A percentile compares a stretch with the other conserved stretches of the same genome.
Conservation (phyloP, 441 rosid species). For the Biscutella laevigata region DNA sequence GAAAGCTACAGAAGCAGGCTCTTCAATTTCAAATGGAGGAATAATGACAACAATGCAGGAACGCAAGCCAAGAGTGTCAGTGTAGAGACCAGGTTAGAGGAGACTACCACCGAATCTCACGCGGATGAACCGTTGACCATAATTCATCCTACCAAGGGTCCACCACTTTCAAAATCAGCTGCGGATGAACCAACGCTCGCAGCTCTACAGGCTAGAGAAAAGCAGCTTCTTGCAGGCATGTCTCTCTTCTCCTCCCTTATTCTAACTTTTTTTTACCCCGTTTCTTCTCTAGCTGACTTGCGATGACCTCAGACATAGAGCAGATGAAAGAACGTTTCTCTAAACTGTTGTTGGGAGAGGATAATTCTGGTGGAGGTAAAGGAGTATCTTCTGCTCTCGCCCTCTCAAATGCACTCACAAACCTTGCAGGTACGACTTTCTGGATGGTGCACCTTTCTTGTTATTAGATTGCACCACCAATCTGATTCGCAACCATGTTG, state of each 20-base stretch:
- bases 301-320: constrained; percentile 43
- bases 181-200: constrained; percentile 30
- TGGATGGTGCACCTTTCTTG: not conserved
- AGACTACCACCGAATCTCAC: constrained; percentile 6
- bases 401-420: constrained; percentile 85
- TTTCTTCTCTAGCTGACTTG: not conserved
- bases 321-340: constrained; percentile 85
- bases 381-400: constrained; percentile 96
- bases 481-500: not conserved
- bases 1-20: constrained; percentile 47
- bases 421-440: constrained; percentile 59
- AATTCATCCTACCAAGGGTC: constrained; percentile 22
- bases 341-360: constrained; percentile 82
- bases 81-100: constrained; percentile 28
- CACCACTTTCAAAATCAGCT: constrained; percentile 25
- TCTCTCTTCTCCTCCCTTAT: not conserved
- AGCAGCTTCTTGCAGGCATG: constrained; percentile 38
- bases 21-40: constrained; percentile 44
- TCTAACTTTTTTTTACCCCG: not conserved
- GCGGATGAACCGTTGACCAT: constrained; percentile 20
- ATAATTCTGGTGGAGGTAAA: constrained; percentile 97
- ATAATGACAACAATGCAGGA: constrained; percentile 19
- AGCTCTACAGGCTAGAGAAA: constrained; percentile 30
- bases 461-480: not conserved
- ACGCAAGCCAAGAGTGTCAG: constrained; percentile 25